Evolutionary conservation across 345 rosid species (phyloP).

Genomic region (Boechera divaricarpa): DNA sequence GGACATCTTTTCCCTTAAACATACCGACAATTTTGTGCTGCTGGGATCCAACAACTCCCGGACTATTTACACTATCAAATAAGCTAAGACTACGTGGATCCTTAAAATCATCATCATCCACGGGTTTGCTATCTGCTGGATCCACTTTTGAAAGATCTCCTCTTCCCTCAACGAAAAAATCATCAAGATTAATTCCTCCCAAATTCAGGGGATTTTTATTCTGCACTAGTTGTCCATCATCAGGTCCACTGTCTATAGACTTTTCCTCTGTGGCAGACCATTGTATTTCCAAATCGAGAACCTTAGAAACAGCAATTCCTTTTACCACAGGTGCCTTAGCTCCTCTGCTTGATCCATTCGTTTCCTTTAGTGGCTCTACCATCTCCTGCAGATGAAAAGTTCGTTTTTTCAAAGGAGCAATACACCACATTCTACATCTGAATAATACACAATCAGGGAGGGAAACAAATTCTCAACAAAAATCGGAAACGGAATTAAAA

Average conservation of each 20-base stretch:
- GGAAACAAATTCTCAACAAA: not conserved
- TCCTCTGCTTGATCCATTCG: slow-evolving; percentile 50
- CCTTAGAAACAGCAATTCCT: slow-evolving; percentile 57
- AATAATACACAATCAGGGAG: not conserved
- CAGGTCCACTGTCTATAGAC: slow-evolving; percentile 34
- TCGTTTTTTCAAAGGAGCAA: not conserved
- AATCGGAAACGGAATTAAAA: not conserved
- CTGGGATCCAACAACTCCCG: slow-evolving; percentile 46
- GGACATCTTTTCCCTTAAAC: not conserved
- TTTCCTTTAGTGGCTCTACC: slow-evolving; percentile 53
- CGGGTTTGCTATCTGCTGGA: slow-evolving; percentile 6
- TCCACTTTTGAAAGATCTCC: slow-evolving; percentile 37
- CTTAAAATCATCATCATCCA: slow-evolving; percentile 44
- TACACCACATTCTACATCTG: slow-evolving; percentile 15
- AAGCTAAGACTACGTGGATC: slow-evolving; percentile 50
- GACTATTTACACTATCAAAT: slow-evolving; percentile 50
- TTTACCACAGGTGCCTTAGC: slow-evolving; percentile 37
- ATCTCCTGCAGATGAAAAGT: slow-evolving; percentile 64
- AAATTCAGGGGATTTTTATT: slow-evolving; percentile 48
- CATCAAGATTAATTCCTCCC: slow-evolving; percentile 60
- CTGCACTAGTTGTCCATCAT: slow-evolving; percentile 31
- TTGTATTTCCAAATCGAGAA: slow-evolving; percentile 70
- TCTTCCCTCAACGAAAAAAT: slow-evolving; percentile 52
- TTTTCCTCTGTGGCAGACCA: slow-evolving; percentile 60
- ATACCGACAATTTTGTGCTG: slow-evolving; percentile 27